Percentiles rank a stretch among this genome's conserved stretches.
These are phyloP conservation scores for Xerocomellus chrysenteron DNA, from an alignment of 768 basidiomycete genomes.

Conservation along the genomic window DNA sequence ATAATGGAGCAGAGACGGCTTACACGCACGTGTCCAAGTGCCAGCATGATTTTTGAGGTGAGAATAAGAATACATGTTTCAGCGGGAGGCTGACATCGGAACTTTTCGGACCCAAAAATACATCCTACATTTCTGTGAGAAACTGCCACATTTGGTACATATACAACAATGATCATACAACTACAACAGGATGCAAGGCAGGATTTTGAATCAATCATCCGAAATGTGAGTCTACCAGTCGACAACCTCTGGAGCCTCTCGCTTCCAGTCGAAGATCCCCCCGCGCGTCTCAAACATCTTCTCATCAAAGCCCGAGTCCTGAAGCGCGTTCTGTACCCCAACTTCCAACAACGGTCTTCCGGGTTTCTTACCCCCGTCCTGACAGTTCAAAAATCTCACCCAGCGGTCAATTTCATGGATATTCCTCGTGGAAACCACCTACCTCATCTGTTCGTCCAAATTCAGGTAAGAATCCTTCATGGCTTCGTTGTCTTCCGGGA, in stretches of 20 bases:
- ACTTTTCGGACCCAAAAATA: background rate
- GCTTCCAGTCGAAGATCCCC: slow-evolving; percentile 39
- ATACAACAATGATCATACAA: background rate
- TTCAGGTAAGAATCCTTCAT: slow-evolving; percentile 43
- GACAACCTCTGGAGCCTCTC: background rate
- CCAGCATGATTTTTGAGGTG: background rate
- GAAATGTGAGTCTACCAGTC: slow-evolving; percentile 1
- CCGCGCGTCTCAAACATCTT: slow-evolving; percentile 31
- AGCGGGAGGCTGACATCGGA: background rate
- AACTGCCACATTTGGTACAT: background rate
- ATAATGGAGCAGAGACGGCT: background rate
- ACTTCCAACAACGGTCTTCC: slow-evolving; percentile 31
- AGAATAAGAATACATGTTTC: background rate
- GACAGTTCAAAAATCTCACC: slow-evolving; percentile 35
- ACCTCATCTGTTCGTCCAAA: slow-evolving; percentile 42
- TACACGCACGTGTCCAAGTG: background rate
- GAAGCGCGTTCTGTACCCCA: slow-evolving; percentile 33
- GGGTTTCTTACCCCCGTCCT: slow-evolving; percentile 33
- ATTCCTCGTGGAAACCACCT: background rate
- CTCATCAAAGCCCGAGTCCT: slow-evolving; percentile 37
- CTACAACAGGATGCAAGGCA: too few relatives aligned
- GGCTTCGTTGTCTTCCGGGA: slow-evolving; percentile 38
- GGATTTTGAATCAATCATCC: background rate
- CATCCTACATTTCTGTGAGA: too few relatives aligned
- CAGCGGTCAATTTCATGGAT: background rate